Evolutionary conservation across 1,284 basidiomycete species (phyloP), one percentile per base, ranked within the genome.

Genomic region (Coniferiporia sulphurascens): DNA sequence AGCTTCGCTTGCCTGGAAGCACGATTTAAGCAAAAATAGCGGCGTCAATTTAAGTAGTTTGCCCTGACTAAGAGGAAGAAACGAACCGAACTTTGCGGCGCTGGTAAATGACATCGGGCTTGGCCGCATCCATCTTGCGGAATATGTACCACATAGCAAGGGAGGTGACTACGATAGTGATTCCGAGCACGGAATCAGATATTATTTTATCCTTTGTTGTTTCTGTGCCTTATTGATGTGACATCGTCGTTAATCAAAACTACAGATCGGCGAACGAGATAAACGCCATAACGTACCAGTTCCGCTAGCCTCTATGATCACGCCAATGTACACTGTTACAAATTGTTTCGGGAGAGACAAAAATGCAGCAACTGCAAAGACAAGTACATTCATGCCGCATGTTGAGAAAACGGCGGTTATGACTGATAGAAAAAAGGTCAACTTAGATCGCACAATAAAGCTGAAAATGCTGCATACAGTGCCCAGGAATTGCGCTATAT

Each of bases 351-450:
- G 87, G 49, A 86, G 68, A 12, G 84, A 84, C 21, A 87, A 67
- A 46, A 86, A 61, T 0, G 84, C 82, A 10, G 86, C 85, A 1
- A 83, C 52, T 21, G 76, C 70, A 67, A 86, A 87, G 45, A 81
- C 71, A 67, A 78, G 76, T 57, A 89, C 76, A 59, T 74, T 73
- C 80, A 87, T 85, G 15, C 85, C 85, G 60, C 83, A 85, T 0
- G 85, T 82, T 0, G 86, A 76, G 65, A 88, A 88, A 3, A 87
- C 78, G 21, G 83, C 83, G 0, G 86, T 85, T 0, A 79, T 79
- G 61, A 81, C 78, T 80, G 46, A n/a, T 27, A 27, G 27, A 27
- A 27, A 27, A 27, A 6, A 13, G 10, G n/a, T 15, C 48, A 3
- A 54, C n/a, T 65, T 35, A 56, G 61, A 62, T 44, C 48, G 8